Percentiles rank a stretch among this genome's conserved stretches.
Evolutionary conservation across 2,329 filamentous ascomycete species (phyloP).

Genomic region (Diaporthe sp.): DNA sequence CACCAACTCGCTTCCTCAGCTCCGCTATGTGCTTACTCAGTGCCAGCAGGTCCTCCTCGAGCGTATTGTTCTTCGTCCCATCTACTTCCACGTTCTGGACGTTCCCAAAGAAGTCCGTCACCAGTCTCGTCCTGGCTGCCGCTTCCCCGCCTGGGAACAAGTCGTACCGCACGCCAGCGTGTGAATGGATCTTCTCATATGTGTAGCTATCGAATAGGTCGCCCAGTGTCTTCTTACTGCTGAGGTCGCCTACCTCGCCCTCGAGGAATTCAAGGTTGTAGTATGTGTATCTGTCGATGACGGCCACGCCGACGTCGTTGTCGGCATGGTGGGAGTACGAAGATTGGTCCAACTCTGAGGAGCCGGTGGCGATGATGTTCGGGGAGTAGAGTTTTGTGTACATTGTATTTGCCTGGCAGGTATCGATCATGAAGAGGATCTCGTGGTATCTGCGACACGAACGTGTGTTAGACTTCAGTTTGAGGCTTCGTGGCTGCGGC

Average conservation of each 20-base stretch:
- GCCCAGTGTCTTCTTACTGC: slow-evolving; percentile 89
- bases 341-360: slow-evolving; percentile 93
- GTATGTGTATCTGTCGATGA: slow-evolving; percentile 98
- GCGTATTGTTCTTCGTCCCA: slow-evolving; percentile 67
- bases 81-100: slow-evolving; percentile 98
- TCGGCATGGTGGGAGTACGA: slow-evolving; percentile 98
- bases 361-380: slow-evolving; percentile 98
- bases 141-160: slow-evolving; percentile 89
- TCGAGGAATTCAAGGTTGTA: slow-evolving; percentile 98
- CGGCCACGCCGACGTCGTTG: slow-evolving; percentile 96
- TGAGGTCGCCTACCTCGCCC: slow-evolving; percentile 86
- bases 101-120: slow-evolving; percentile 99
- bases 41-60: slow-evolving; percentile 82
- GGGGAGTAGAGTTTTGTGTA: slow-evolving; percentile 98
- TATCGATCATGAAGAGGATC: slow-evolving; percentile 99
- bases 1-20: slow-evolving; percentile 63
- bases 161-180: slow-evolving; percentile 94
- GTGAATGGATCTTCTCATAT: slow-evolving; percentile 92
- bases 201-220: slow-evolving; percentile 98
- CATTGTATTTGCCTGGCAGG: slow-evolving; percentile 99
- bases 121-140: slow-evolving; percentile 81
- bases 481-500: not conserved
- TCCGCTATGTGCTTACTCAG: slow-evolving; percentile 77
- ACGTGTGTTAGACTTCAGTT: slow-evolving; percentile 16
- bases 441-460: slow-evolving; percentile 84